A percentile compares a stretch with the other conserved stretches of the same genome.
phyloP scores from a whole-genome alignment of 2,329 filamentous ascomycete species.

The Myriosclerotinia duriaeana region DNA sequence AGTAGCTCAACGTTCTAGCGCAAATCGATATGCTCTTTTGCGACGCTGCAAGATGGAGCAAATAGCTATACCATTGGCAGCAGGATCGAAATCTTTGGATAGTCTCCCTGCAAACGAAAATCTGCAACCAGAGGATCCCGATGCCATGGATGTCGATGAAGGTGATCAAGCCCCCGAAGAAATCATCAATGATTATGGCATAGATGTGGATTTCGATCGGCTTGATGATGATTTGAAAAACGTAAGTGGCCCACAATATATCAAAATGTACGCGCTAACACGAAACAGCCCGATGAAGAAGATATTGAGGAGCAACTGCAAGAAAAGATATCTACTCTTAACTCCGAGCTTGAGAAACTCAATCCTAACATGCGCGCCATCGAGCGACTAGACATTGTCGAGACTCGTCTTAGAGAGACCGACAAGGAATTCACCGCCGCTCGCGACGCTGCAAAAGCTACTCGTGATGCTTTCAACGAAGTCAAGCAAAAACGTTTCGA shows the following conservation, averaged over 20 bases:
- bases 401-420: conserved; percentile 76
- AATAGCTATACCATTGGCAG: conserved; percentile 75
- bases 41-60: conserved; percentile 92
- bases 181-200: conserved; percentile 83
- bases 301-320: conserved; percentile 73
- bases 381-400: conserved; percentile 83
- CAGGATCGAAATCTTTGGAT: conserved; percentile 71
- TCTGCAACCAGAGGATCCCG: conserved; percentile 71
- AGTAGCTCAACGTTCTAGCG: conserved; percentile 80
- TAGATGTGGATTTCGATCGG: conserved; percentile 80
- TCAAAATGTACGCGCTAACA: conserved; percentile 39
- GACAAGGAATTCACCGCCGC: conserved; percentile 89
- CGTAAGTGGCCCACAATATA: conserved; percentile 52
- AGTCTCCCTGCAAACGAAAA: conserved; percentile 85
- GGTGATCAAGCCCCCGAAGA: conserved; percentile 63
- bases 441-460: conserved; percentile 68
- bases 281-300: conserved; percentile 62
- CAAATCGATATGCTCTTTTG: conserved; percentile 79
- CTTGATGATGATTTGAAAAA: conserved; percentile 81
- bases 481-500: conserved; percentile 82
- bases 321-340: conserved; percentile 73
- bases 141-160: conserved; percentile 91
- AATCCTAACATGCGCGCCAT: conserved; percentile 96
- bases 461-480: conserved; percentile 79
- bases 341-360: conserved; percentile 83